phyloP scores from a whole-genome alignment of 257 asterid genomes.

The Ocimum tenuiflorum region DNA sequence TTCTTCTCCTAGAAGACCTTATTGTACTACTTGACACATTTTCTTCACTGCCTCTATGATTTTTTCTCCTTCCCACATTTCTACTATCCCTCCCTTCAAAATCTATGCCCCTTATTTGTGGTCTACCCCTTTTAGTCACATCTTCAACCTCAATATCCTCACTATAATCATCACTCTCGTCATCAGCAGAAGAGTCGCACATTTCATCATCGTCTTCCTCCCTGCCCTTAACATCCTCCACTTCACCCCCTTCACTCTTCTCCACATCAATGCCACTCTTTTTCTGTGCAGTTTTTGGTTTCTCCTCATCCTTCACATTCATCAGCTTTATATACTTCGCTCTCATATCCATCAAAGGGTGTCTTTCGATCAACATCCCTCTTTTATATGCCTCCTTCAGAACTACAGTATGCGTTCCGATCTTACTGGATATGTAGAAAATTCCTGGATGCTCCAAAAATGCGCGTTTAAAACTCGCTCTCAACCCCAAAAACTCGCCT shows the following conservation, averaged over 20 bases:
- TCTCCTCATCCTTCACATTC: constrained; percentile 46
- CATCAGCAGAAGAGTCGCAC: constrained; percentile 23
- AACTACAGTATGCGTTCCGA: constrained; percentile 61
- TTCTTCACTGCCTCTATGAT: constrained; percentile 22
- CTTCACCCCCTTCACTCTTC: constrained; percentile 29
- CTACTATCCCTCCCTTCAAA: constrained; percentile 1
- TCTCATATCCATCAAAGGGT: constrained; percentile 57
- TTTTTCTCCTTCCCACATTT: constrained; percentile 6
- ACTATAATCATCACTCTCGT: constrained; percentile 1
- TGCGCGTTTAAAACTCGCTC: constrained; percentile 73
- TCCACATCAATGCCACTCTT: constrained; percentile 30
- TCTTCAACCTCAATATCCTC: constrained; percentile 15
- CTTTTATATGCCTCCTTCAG: constrained; percentile 74
- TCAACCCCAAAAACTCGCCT: constrained; percentile 76
- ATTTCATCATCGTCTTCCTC: constrained; percentile 39
- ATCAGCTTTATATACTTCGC: constrained; percentile 54
- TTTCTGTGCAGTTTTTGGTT: constrained; percentile 18
- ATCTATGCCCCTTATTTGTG: background rate
- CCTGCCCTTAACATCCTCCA: constrained; percentile 25
- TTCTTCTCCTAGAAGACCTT: constrained; percentile 19
- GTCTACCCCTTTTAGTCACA: background rate
- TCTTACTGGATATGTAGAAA: constrained; percentile 70
- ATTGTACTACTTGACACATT: constrained; percentile 21
- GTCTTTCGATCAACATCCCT: constrained; percentile 53
- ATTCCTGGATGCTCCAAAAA: constrained; percentile 82